Evolutionary conservation across 1,284 basidiomycete genomes (phyloP).

Genomic region (Cryptococcus neoformans): DNA sequence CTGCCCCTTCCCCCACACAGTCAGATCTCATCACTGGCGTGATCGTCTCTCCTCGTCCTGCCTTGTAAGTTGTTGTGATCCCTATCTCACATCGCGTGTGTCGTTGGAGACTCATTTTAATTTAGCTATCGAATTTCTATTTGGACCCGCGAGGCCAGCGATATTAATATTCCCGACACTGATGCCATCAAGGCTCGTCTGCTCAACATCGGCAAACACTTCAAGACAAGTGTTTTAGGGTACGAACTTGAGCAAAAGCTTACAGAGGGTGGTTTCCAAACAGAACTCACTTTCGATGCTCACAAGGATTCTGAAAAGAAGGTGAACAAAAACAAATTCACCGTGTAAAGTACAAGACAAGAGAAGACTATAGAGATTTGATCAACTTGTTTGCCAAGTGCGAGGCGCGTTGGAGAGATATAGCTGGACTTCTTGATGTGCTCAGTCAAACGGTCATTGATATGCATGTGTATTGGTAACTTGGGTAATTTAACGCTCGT

Average conservation of each 20-base stretch:
- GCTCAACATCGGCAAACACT: constrained; percentile 71
- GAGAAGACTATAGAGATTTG: neutral
- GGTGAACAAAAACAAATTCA: constrained; percentile 77
- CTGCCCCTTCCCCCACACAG: constrained; percentile 47
- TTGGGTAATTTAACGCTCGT: neutral
- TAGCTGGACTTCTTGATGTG: neutral
- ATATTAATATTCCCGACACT: constrained; percentile 37
- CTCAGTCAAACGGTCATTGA: neutral
- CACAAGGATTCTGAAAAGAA: constrained; percentile 94
- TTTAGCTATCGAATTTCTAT: constrained; percentile 81
- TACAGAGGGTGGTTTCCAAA: constrained; percentile 65
- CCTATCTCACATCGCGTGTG: neutral
- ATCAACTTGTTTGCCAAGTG: neutral
- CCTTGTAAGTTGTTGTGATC: constrained; percentile 58
- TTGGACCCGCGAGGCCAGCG: constrained; percentile 86
- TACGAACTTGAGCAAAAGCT: constrained; percentile 71
- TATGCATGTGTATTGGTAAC: constrained; percentile 11
- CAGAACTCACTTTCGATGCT: constrained; percentile 90
- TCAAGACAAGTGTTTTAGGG: constrained; percentile 87
- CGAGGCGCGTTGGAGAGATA: neutral
- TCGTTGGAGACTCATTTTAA: neutral
- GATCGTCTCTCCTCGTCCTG: constrained; percentile 88
- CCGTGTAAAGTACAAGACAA: constrained; percentile 53
- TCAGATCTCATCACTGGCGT: constrained; percentile 84
- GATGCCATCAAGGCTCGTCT: constrained; percentile 63